Conservation (phyloP, 1,284 basidiomycete species). For the Moesziomyces antarcticus region DNA sequence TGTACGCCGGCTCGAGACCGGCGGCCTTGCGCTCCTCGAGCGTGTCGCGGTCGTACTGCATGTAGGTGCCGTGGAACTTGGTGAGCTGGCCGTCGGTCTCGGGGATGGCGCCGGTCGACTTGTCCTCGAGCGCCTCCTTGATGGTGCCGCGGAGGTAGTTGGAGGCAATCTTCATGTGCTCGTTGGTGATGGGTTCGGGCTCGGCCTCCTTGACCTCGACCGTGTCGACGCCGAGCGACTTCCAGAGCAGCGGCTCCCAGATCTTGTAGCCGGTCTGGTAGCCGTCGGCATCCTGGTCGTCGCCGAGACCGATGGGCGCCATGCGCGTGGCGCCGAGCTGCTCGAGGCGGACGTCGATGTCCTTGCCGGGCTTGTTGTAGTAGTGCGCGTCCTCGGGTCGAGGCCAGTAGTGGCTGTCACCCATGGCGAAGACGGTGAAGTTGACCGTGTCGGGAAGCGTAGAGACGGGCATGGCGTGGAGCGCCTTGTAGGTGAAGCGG, state of each 20-base stretch:
- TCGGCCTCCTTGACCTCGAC: conserved; percentile 91
- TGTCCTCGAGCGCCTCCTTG: conserved; percentile 85
- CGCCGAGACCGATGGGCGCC: conserved; percentile 78
- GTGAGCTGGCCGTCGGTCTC: conserved; percentile 92
- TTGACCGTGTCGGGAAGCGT: conserved; percentile 50
- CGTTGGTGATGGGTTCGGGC: conserved; percentile 97
- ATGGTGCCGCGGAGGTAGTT: conserved; percentile 96
- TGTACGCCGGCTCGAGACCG: conserved; percentile 93
- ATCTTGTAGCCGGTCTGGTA: conserved; percentile 93
- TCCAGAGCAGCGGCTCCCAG: conserved; percentile 95
- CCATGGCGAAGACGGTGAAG: conserved; percentile 87
- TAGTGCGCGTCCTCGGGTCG: conserved; percentile 94
- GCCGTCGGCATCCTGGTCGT: conserved; percentile 98
- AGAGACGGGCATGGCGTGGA: conserved; percentile 69
- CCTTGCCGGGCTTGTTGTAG: conserved; percentile 97
- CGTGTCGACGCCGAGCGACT: conserved; percentile 89
- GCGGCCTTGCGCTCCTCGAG: conserved; percentile 92
- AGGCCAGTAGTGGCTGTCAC: conserved; percentile 99
- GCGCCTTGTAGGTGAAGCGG: conserved; percentile 87
- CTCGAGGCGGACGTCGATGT: conserved; percentile 77
- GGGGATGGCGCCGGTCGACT: conserved; percentile 86
- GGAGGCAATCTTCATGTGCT: conserved; percentile 98
- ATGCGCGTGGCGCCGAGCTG: conserved; percentile 61
- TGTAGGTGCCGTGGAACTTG: conserved; percentile 88
- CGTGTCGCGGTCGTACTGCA: conserved; percentile 92